A percentile compares a stretch with the other conserved stretches of the same genome.
Conservation (phyloP, 768 basidiomycete genomes). For the Amanita pallidorosea region DNA sequence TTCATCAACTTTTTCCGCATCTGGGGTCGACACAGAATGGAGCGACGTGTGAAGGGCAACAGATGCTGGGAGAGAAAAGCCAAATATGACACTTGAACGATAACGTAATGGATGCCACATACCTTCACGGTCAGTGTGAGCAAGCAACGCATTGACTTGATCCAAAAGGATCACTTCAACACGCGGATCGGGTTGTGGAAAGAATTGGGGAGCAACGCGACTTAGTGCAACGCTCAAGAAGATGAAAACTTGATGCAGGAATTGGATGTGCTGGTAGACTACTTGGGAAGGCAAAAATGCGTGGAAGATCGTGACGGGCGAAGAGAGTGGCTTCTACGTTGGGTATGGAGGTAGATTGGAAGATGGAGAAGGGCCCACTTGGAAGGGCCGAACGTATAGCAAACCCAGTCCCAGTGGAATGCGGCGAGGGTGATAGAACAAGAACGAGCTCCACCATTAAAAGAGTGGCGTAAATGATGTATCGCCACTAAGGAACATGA, state of each 20-base stretch:
- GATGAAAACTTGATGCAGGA: constrained; percentile 71
- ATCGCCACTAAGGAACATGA: constrained; percentile 54
- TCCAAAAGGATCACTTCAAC: constrained; percentile 32
- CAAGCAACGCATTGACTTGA: constrained; percentile 28
- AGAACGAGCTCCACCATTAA: constrained; percentile 56
- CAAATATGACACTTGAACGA: background rate
- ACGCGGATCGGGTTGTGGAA: constrained; percentile 29
- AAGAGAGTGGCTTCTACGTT: constrained; percentile 14
- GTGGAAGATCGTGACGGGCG: constrained; percentile 12
- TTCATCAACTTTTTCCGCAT: constrained; percentile 3
- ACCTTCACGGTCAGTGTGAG: constrained; percentile 48
- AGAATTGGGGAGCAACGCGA: constrained; percentile 58
- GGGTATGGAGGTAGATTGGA: constrained; percentile 6
- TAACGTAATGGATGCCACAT: constrained; percentile 6
- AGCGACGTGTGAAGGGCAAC: constrained; percentile 44
- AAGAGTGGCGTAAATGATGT: constrained; percentile 53
- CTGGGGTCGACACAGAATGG: constrained; percentile 32
- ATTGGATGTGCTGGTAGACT: constrained; percentile 64
- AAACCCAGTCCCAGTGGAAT: constrained; percentile 21
- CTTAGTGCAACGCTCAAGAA: constrained; percentile 65
- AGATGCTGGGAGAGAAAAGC: constrained; percentile 8
- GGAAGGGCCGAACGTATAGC: constrained; percentile 20
- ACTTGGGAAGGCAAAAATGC: constrained; percentile 53
- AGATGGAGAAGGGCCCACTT: constrained; percentile 6
- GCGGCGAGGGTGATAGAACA: constrained; percentile 46